Base-by-base conservation (phyloP, 305 asterid species). In the Fraxinus floribunda region DNA sequence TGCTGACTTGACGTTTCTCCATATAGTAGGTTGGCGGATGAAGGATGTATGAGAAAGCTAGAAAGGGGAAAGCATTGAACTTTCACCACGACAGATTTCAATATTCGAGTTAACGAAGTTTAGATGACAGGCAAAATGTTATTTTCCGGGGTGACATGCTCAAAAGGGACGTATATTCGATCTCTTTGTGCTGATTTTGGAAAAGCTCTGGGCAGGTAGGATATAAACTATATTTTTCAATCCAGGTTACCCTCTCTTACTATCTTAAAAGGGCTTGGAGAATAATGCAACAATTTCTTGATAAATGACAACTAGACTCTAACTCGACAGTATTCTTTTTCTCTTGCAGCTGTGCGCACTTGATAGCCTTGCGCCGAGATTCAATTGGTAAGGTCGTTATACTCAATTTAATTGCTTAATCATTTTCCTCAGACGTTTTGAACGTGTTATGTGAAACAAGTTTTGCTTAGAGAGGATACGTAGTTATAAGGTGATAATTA, bases 161-260 rank as follows among this genome's bases (percentile, higher is more conserved):
- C 99, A 22, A 95, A 95, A 81, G 99, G 99, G 79, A 94, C 99
- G 41, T 95, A 93, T 80, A 82, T 94, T 32, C 93, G 97, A 79
- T 93, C 99, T 30, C 97, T 95, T 71, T 94, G 97, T 84, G 97
- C 97, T 70, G 99, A 95, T 90, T 90, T 94, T 78, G 98, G 97
- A 68, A 95, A 94, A 90, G 89, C 93, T 75, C 90, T 93, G 7
- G 92, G 95, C 86, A 95, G 97, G 98, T 95, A 88, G 52, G 32
- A 60, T 84, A 39, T 78, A 22, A 6, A 79, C 26, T 15, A 68
- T 35, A 26, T 73, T 78, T 55, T 75, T 22, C 76, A 11, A 79
- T 66, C 36, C 82, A 62, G 8, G 11, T 49, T 75, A 64, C 78
- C 32, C 20, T 29, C 9, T 52, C 66, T 35, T 35, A n/a, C 68